A percentile compares a stretch with the other conserved stretches of the same genome.
These are phyloP conservation scores for Diaporthe amygdali DNA, from an alignment of 2,329 filamentous ascomycete genomes.

Conservation along the genomic window DNA sequence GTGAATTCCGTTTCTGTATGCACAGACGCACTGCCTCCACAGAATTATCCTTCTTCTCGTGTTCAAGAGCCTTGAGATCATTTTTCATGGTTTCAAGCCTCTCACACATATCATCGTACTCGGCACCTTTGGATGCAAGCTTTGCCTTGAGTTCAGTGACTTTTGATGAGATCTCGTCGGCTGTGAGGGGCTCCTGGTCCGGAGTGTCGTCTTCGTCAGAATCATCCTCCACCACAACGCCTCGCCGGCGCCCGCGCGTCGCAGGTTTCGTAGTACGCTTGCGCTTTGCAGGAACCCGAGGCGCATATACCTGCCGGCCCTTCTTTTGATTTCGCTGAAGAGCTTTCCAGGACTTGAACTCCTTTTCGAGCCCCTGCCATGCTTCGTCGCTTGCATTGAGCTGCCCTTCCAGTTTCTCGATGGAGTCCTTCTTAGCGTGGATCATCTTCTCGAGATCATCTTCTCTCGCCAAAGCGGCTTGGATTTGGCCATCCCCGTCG, in stretches of 20 bases:
- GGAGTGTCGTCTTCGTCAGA: not conserved
- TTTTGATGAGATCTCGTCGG: not conserved
- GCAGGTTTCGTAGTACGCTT: not conserved
- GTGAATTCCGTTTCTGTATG: not conserved
- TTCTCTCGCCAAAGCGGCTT: not conserved
- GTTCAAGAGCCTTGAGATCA: not conserved
- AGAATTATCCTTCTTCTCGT: not conserved
- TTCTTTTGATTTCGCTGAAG: not conserved
- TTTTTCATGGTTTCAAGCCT: not conserved
- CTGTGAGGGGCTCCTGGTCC: not conserved
- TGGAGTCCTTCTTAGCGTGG: not conserved
- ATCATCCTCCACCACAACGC: not conserved
- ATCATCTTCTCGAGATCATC: not conserved
- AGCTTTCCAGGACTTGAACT: not conserved
- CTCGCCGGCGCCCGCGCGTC: not conserved
- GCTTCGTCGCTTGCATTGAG: not conserved
- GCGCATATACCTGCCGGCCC: not conserved
- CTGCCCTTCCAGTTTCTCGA: not conserved
- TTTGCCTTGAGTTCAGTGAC: not conserved
- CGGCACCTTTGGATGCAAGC: not conserved
- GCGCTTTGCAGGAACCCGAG: slow-evolving; percentile 12
- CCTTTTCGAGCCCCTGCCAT: not conserved
- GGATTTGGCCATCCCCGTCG: slow-evolving; percentile 10
- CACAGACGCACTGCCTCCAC: not conserved
- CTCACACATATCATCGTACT: not conserved